Conservation (phyloP, 1,284 basidiomycete species). For the Sporisorium graminicola region DNA sequence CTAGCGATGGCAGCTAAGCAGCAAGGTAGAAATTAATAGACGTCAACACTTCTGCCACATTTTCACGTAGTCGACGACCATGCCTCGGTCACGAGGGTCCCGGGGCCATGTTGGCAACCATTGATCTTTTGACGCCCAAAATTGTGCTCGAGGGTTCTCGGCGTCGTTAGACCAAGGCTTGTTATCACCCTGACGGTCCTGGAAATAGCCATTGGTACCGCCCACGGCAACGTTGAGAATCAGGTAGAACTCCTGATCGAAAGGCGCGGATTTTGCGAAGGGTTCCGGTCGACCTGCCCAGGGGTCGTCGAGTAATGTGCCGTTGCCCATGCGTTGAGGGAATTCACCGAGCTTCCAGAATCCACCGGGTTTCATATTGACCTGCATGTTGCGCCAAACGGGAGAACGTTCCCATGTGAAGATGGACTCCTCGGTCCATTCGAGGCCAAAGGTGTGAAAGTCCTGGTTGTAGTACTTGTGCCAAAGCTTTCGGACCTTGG, state of each 20-base stretch:
- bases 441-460: slow-evolving; percentile 83
- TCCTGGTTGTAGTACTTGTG: slow-evolving; percentile 77
- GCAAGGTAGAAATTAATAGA: too few species aligned
- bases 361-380: slow-evolving; percentile 70
- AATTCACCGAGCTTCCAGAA: slow-evolving; percentile 84
- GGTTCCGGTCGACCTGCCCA: slow-evolving; percentile 67
- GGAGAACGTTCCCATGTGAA: slow-evolving; percentile 77
- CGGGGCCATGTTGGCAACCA: slow-evolving; percentile 51
- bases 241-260: slow-evolving; percentile 87
- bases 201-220: slow-evolving; percentile 87
- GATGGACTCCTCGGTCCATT: slow-evolving; percentile 81
- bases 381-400: slow-evolving; percentile 73
- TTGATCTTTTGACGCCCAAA: slow-evolving; percentile 72
- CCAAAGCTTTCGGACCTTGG: slow-evolving; percentile 76
- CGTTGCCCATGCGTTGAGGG: slow-evolving; percentile 80
- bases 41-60: slow-evolving; percentile 74
- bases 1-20: too few species aligned
- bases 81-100: slow-evolving; percentile 72
- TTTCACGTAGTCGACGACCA: slow-evolving; percentile 81
- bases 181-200: slow-evolving; percentile 73
- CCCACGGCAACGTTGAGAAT: slow-evolving; percentile 84
- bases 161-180: slow-evolving; percentile 85
- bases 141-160: slow-evolving; percentile 78
- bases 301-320: slow-evolving; percentile 75
- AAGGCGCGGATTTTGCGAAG: slow-evolving; percentile 75